These are phyloP conservation scores for Volutella citrinella DNA, from an alignment of 2,329 filamentous ascomycete genomes.

Conservation along the genomic window DNA sequence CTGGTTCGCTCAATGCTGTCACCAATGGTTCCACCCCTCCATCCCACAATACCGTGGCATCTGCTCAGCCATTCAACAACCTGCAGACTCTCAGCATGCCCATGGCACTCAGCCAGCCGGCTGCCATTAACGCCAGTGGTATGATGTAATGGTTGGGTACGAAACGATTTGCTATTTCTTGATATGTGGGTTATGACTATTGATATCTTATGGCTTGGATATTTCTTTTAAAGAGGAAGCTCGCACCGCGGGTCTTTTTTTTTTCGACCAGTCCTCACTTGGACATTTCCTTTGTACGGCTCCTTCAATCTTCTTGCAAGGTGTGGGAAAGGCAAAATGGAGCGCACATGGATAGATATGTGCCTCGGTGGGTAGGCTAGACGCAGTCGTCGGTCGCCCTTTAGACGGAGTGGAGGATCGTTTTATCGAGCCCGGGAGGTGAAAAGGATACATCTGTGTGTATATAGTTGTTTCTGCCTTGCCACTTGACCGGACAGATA, in stretches of 20 bases:
- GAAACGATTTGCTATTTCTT: slow-evolving; percentile 23
- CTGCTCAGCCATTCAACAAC: slow-evolving; percentile 48
- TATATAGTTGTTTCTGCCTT: slow-evolving; percentile 26
- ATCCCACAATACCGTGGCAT: slow-evolving; percentile 18
- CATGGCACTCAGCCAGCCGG: slow-evolving; percentile 59
- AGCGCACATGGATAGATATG: slow-evolving; percentile 23
- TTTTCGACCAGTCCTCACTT: slow-evolving; percentile 14
- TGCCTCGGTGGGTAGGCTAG: slow-evolving; percentile 12
- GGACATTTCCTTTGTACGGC: slow-evolving; percentile 24
- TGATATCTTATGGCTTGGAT: slow-evolving; percentile 26
- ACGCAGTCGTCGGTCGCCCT: slow-evolving; percentile 7
- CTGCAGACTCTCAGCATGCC: slow-evolving; percentile 62
- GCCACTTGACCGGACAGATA: slow-evolving; percentile 9
- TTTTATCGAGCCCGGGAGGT: slow-evolving; percentile 7
- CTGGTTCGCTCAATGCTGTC: slow-evolving; percentile 48
- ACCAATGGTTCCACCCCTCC: slow-evolving; percentile 29
- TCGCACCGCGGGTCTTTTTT: slow-evolving; percentile 15
- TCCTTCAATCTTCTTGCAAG: slow-evolving; percentile 22
- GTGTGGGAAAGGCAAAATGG: slow-evolving; percentile 26
- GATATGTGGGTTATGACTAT: slow-evolving; percentile 26
- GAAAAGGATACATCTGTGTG: slow-evolving; percentile 28
- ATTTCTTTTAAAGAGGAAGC: slow-evolving; percentile 21
- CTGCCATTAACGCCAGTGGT: slow-evolving; percentile 42
- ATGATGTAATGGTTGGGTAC: slow-evolving; percentile 38
- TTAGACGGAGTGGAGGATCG: slow-evolving; percentile 14